Evolutionary conservation across 148 eudicot genomes (phyloP).

Genomic region (Limonium bicolor): DNA sequence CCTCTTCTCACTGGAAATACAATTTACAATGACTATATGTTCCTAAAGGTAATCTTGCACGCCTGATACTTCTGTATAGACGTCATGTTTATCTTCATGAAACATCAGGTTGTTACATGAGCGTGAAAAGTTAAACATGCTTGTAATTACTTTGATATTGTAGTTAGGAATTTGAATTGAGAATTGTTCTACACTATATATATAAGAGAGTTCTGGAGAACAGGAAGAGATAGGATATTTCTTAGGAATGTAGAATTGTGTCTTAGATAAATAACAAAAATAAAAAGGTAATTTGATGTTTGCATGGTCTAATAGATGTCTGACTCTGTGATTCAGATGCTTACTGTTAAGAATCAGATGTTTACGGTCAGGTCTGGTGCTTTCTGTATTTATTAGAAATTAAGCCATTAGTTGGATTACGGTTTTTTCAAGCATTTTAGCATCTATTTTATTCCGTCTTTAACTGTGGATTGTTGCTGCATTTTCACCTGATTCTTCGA

Average conservation of each 20-base stretch:
- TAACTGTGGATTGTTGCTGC: background rate
- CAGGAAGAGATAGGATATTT: too few species aligned
- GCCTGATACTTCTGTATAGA: background rate
- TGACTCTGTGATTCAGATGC: too few species aligned
- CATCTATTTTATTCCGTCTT: background rate
- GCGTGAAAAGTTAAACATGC: background rate
- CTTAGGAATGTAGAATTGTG: too few species aligned
- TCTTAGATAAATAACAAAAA: too few species aligned
- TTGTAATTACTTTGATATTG: background rate
- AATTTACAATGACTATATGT: slow-evolving; percentile 48
- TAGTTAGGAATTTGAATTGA: too few species aligned
- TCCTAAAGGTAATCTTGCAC: slow-evolving; percentile 40
- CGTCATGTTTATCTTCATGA: background rate
- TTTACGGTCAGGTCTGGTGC: background rate
- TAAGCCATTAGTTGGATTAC: background rate
- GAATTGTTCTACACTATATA: too few species aligned
- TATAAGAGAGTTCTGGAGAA: too few species aligned
- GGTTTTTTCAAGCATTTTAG: background rate
- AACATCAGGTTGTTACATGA: background rate
- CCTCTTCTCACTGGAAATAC: slow-evolving; percentile 84
- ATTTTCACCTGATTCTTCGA: background rate
- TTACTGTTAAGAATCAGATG: too few species aligned
- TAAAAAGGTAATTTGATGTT: too few species aligned
- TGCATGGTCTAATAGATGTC: too few species aligned
- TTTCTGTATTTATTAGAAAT: background rate